A percentile compares a stretch with the other conserved stretches of the same genome.
Evolutionary conservation across 306 rosid genomes (phyloP).

Genomic region (Vigna unguiculata): DNA sequence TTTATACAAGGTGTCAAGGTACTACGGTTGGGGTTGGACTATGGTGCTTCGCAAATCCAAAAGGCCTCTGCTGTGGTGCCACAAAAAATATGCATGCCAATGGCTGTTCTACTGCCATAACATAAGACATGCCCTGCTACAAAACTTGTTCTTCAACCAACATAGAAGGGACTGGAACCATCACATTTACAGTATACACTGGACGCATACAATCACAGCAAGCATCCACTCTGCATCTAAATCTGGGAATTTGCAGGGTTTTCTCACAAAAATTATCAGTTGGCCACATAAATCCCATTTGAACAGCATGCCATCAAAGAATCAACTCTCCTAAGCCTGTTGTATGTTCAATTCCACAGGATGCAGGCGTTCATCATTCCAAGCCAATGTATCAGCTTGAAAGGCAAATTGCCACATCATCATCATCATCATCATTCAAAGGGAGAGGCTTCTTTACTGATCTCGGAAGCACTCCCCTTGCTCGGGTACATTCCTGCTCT

Average conservation of each 20-base stretch:
- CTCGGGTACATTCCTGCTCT: slow-evolving; percentile 51
- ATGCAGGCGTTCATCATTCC: slow-evolving; percentile 42
- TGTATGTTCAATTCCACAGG: slow-evolving; percentile 42
- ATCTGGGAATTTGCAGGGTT: slow-evolving; percentile 30
- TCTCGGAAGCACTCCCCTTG: slow-evolving; percentile 51
- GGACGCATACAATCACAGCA: slow-evolving; percentile 43
- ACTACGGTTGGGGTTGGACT: slow-evolving; percentile 48
- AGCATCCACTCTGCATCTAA: slow-evolving; percentile 36
- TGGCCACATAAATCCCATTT: slow-evolving; percentile 30
- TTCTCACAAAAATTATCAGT: slow-evolving; percentile 30
- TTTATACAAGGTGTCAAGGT: slow-evolving; percentile 73
- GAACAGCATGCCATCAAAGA: slow-evolving; percentile 45
- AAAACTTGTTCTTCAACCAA: slow-evolving; percentile 46
- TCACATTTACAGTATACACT: slow-evolving; percentile 35
- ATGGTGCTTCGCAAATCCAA: slow-evolving; percentile 56
- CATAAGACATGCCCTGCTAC: slow-evolving; percentile 44
- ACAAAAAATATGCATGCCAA: slow-evolving; percentile 50
- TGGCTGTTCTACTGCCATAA: slow-evolving; percentile 42
- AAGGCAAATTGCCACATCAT: slow-evolving; percentile 40
- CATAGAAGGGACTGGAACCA: slow-evolving; percentile 38
- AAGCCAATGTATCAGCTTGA: slow-evolving; percentile 36
- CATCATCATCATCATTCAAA: slow-evolving; percentile 16
- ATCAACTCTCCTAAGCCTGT: slow-evolving; percentile 47
- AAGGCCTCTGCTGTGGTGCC: slow-evolving; percentile 55
- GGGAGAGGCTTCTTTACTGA: slow-evolving; percentile 46